Evolutionary conservation across 2,329 filamentous ascomycete genomes (phyloP).

Genomic region (Aspergillus carbonarius): DNA sequence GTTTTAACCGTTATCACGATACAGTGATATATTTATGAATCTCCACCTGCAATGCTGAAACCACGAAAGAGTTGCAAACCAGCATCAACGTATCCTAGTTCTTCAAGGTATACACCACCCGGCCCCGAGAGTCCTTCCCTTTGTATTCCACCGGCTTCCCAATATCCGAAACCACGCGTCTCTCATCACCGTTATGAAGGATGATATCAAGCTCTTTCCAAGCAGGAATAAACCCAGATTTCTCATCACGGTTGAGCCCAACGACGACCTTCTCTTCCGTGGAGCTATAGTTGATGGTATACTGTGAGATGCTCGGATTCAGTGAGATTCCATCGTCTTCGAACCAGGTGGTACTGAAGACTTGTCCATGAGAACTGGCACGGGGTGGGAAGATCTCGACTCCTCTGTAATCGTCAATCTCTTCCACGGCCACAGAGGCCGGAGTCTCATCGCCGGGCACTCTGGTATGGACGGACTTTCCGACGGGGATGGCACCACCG

Average conservation of each 20-base stretch:
- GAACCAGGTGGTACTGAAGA: slow-evolving; percentile 50
- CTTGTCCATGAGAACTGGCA: slow-evolving; percentile 39
- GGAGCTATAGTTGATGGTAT: slow-evolving; percentile 46
- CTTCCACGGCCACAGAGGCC: slow-evolving; percentile 40
- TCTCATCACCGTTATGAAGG: slow-evolving; percentile 51
- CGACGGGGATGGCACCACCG: slow-evolving; percentile 55
- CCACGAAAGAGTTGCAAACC: neutral
- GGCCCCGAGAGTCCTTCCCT: slow-evolving; percentile 27
- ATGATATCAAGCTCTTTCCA: slow-evolving; percentile 54
- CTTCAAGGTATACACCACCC: slow-evolving; percentile 32
- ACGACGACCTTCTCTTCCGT: slow-evolving; percentile 48
- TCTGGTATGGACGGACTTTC: slow-evolving; percentile 52
- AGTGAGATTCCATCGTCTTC: slow-evolving; percentile 60
- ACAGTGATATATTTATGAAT: neutral
- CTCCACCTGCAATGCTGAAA: neutral
- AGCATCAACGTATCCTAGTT: slow-evolving; percentile 9
- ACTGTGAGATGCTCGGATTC: slow-evolving; percentile 41
- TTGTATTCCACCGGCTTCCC: slow-evolving; percentile 32
- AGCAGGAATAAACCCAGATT: slow-evolving; percentile 46
- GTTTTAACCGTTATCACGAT: neutral
- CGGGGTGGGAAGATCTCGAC: slow-evolving; percentile 59
- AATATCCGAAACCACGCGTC: slow-evolving; percentile 38
- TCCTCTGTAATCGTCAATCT: slow-evolving; percentile 56
- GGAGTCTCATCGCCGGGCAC: slow-evolving; percentile 52
- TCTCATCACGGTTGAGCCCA: slow-evolving; percentile 39